Conservation (phyloP, 352 stramenopile species). For the Globisporangium sylvaticum region DNA sequence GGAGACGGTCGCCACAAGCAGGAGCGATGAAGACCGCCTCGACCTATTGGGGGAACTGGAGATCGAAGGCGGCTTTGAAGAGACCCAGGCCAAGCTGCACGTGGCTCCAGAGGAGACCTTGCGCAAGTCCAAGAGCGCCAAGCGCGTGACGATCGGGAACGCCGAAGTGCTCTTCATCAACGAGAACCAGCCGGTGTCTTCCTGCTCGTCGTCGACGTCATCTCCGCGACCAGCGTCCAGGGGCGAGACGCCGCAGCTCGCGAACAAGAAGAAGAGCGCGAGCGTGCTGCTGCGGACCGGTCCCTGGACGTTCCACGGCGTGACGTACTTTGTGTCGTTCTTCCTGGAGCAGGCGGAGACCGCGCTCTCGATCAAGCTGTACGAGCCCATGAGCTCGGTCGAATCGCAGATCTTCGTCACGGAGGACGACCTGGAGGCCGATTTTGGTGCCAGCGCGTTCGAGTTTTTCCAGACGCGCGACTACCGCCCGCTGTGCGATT, state of each 20-base stretch:
- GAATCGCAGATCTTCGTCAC: conserved; percentile 69
- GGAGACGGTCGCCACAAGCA: conserved; percentile 20
- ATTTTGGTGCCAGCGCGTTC: conserved; percentile 47
- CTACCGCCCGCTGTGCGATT: conserved; percentile 52
- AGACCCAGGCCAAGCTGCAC: conserved; percentile 12
- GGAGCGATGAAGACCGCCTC: conserved; percentile 42
- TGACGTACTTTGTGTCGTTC: conserved; percentile 83
- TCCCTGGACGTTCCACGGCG: conserved; percentile 58
- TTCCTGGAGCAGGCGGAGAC: conserved; percentile 41
- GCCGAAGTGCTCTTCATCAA: conserved; percentile 72
- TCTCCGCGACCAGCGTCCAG: conserved; percentile 12
- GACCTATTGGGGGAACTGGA: conserved; percentile 58
- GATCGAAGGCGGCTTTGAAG: conserved; percentile 36
- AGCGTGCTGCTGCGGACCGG: conserved; percentile 52
- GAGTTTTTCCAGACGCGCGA: conserved; percentile 40
- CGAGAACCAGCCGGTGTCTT: conserved; percentile 50
- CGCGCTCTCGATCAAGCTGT: conserved; percentile 66
- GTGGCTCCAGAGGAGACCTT: conserved; percentile 5
- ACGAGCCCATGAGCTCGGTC: conserved; percentile 74
- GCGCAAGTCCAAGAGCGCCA: conserved; percentile 28
- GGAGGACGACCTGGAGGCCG: conserved; percentile 41
- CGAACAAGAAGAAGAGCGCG: conserved; percentile 7
- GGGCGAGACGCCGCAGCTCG: background rate
- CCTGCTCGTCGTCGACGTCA: conserved; percentile 4
- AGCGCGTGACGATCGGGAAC: conserved; percentile 62